These are phyloP conservation scores for Carex scoparia DNA, from an alignment of 176 grass and related monocot genomes.

Conservation along the genomic window DNA sequence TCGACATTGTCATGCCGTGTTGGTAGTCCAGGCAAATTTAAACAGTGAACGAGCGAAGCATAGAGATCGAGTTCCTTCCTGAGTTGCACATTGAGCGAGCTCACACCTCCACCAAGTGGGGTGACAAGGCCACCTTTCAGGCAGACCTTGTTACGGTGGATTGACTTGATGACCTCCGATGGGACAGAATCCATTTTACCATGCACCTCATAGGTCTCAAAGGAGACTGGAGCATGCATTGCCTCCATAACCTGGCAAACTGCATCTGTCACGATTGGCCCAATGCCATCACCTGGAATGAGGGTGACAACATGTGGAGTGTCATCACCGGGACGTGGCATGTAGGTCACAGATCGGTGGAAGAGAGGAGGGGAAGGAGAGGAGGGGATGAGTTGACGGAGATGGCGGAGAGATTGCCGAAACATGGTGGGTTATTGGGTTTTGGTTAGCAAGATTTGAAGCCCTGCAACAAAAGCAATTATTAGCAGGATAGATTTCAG, in stretches of 20 bases:
- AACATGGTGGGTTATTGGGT: slow-evolving; percentile 36
- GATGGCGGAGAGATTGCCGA: slow-evolving; percentile 44
- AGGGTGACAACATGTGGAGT: slow-evolving; percentile 66
- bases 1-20: slow-evolving; percentile 79
- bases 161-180: slow-evolving; percentile 66
- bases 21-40: slow-evolving; percentile 68
- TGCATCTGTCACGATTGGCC: slow-evolving; percentile 74
- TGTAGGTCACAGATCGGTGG: slow-evolving; percentile 86
- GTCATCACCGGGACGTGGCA: slow-evolving; percentile 89
- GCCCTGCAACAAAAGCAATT: neutral
- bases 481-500: neutral
- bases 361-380: neutral
- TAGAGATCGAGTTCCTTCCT: slow-evolving; percentile 92
- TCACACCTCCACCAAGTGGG: slow-evolving; percentile 75
- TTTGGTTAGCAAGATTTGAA: neutral
- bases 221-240: slow-evolving; percentile 89
- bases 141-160: slow-evolving; percentile 84
- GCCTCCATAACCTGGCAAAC: slow-evolving; percentile 84
- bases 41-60: slow-evolving; percentile 81
- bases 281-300: slow-evolving; percentile 94
- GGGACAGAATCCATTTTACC: slow-evolving; percentile 81
- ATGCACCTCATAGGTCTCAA: slow-evolving; percentile 83
- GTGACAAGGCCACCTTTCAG: slow-evolving; percentile 78
- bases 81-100: slow-evolving; percentile 84
- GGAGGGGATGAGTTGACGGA: slow-evolving; percentile 38